These are phyloP conservation scores for Citropsis articulata DNA, from an alignment of 345 rosid genomes.

Conservation along the genomic window DNA sequence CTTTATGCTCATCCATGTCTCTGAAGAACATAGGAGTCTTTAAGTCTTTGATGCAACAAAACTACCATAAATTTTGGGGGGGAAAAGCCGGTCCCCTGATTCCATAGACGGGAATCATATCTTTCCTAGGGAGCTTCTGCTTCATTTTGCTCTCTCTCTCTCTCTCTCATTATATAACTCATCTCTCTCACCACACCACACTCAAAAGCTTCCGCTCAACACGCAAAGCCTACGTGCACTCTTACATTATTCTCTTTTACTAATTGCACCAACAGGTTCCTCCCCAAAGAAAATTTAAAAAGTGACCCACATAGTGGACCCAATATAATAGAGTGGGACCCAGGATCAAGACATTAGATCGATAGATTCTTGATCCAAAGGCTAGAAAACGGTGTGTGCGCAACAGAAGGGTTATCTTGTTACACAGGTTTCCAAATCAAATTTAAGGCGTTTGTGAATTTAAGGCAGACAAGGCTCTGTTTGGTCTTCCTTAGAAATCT, in stretches of 20 bases:
- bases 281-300: slow-evolving; percentile 6
- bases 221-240: slow-evolving; percentile 58
- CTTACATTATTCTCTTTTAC: slow-evolving; percentile 35
- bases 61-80: slow-evolving; percentile 29
- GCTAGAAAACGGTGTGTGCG: slow-evolving; percentile 1
- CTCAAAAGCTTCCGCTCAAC: slow-evolving; percentile 48
- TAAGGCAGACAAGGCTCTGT: slow-evolving; percentile 29
- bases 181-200: slow-evolving; percentile 14
- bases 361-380: slow-evolving; percentile 30
- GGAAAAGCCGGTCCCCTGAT: slow-evolving; percentile 22
- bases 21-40: background rate
- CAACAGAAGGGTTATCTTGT: slow-evolving; percentile 14
- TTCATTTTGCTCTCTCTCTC: background rate
- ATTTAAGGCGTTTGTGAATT: slow-evolving; percentile 28
- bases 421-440: slow-evolving; percentile 2
- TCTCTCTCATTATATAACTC: background rate
- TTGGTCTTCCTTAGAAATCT: slow-evolving; percentile 22
- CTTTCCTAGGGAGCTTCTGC: slow-evolving; percentile 31
- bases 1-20: background rate
- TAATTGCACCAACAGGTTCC: slow-evolving; percentile 18
- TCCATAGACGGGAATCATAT: slow-evolving; percentile 46
- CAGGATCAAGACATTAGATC: slow-evolving; percentile 21
- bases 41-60: background rate
- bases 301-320: background rate
- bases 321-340: slow-evolving; percentile 19